Evolutionary conservation across 345 rosid genomes (phyloP).

Genomic region (Gossypium raimondii): DNA sequence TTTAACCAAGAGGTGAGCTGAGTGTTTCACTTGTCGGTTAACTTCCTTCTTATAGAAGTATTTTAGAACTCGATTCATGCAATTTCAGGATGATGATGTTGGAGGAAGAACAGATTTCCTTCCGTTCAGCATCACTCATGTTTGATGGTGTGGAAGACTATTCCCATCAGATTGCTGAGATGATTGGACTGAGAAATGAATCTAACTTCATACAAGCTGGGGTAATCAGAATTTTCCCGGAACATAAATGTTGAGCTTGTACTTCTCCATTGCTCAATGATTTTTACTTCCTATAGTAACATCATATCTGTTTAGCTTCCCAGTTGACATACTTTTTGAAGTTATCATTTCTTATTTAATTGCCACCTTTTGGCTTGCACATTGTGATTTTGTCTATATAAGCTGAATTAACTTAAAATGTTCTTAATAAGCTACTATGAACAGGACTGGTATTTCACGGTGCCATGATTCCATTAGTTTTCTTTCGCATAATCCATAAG

Average conservation of each 20-base stretch:
- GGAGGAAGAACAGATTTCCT: conserved; percentile 94
- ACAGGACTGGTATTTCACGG: neutral
- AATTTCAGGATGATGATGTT: conserved; percentile 91
- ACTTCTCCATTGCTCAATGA: neutral
- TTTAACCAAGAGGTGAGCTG: conserved; percentile 74
- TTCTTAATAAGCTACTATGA: neutral
- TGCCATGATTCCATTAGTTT: neutral
- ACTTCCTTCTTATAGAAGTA: neutral
- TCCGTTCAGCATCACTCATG: conserved; percentile 80
- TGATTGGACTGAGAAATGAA: conserved; percentile 87
- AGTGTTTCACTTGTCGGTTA: neutral
- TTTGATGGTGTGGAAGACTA: conserved; percentile 96
- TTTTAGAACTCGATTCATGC: conserved; percentile 16
- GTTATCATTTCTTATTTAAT: neutral
- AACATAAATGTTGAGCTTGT: conserved; percentile 5
- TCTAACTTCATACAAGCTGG: conserved; percentile 85
- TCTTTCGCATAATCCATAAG: neutral
- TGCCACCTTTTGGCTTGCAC: neutral
- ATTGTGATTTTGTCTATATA: conserved; percentile 7
- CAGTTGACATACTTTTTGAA: neutral
- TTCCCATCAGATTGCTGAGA: conserved; percentile 95
- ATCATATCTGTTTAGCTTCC: neutral
- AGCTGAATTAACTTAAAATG: neutral
- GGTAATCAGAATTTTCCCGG: conserved; percentile 37
- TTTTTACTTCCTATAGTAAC: neutral